Conservation (phyloP, 2,329 filamentous ascomycete species). For the Uncinocarpus reesii region DNA sequence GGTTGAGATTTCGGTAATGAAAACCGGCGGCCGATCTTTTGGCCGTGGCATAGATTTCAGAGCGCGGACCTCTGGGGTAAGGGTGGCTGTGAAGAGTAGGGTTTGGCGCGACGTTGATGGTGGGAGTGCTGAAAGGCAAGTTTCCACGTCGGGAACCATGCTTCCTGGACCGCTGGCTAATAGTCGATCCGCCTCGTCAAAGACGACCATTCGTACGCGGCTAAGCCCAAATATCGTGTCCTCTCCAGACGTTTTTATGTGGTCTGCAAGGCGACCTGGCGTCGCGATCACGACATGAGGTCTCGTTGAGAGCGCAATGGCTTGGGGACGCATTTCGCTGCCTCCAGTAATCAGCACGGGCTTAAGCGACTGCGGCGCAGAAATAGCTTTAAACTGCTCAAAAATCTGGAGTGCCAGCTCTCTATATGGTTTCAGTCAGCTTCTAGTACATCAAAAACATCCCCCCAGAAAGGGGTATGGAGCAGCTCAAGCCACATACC, state of each 20-base stretch:
- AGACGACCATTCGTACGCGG: constrained; percentile 72
- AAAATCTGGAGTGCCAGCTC: constrained; percentile 93
- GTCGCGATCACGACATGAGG: constrained; percentile 93
- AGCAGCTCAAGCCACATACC: constrained; percentile 37
- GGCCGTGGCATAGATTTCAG: constrained; percentile 66
- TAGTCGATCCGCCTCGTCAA: constrained; percentile 90
- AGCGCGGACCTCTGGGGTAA: constrained; percentile 82
- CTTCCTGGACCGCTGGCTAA: constrained; percentile 64
- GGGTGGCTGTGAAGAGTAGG: constrained; percentile 87
- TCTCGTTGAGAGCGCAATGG: constrained; percentile 66
- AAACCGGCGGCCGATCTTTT: constrained; percentile 63
- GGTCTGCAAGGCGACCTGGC: constrained; percentile 83
- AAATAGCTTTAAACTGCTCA: constrained; percentile 91
- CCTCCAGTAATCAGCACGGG: constrained; percentile 84
- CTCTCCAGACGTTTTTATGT: constrained; percentile 80
- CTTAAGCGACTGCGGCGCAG: constrained; percentile 76
- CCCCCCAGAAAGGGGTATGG: neutral
- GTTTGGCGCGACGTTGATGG: constrained; percentile 74
- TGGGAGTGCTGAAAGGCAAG: constrained; percentile 73
- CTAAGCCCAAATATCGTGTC: constrained; percentile 77
- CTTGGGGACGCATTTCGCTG: constrained; percentile 83
- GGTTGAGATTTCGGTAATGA: constrained; percentile 76
- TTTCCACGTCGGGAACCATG: constrained; percentile 91
- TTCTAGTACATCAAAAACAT: constrained; percentile 2
- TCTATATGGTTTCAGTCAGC: constrained; percentile 30